Conservation (phyloP, 768 basidiomycete species). For the Lactarius tabidus region DNA sequence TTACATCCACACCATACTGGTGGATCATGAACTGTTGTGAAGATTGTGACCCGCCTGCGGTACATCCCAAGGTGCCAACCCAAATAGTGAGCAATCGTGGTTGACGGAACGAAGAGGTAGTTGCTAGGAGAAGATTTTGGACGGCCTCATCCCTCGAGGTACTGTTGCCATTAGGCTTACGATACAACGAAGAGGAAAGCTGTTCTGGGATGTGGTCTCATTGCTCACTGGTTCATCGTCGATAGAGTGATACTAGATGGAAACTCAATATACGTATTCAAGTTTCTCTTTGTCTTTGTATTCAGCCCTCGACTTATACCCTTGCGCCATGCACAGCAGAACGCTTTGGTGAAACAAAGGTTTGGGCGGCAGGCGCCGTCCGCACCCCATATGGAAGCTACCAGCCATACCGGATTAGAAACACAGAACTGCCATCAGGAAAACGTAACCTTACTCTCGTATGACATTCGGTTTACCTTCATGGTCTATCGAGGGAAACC, state of each 20-base stretch:
- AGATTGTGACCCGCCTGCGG: not conserved
- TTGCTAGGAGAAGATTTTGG: too few relatives aligned
- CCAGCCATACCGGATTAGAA: not conserved
- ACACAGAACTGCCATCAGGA: not conserved
- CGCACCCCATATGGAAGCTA: not conserved
- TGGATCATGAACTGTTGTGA: not conserved
- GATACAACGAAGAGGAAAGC: not conserved
- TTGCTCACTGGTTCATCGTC: not conserved
- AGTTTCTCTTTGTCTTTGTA: not conserved
- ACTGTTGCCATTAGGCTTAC: not conserved
- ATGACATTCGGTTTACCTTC: not conserved
- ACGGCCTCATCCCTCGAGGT: too few relatives aligned
- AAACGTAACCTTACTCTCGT: not conserved
- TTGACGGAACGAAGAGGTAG: too few relatives aligned
- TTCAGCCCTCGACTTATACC: not conserved
- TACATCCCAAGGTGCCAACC: not conserved
- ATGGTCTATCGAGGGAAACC: not conserved
- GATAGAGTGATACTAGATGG: not conserved
- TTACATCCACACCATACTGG: too few relatives aligned
- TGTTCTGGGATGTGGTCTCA: not conserved
- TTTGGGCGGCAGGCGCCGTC: not conserved
- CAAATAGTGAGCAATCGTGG: not conserved
- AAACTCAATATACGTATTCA: not conserved
- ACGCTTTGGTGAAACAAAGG: slow-evolving; percentile 7
- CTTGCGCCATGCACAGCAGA: not conserved